Conservation (phyloP, 1,139 yeast genomes). For the Entelexis paramagnoliae region DNA sequence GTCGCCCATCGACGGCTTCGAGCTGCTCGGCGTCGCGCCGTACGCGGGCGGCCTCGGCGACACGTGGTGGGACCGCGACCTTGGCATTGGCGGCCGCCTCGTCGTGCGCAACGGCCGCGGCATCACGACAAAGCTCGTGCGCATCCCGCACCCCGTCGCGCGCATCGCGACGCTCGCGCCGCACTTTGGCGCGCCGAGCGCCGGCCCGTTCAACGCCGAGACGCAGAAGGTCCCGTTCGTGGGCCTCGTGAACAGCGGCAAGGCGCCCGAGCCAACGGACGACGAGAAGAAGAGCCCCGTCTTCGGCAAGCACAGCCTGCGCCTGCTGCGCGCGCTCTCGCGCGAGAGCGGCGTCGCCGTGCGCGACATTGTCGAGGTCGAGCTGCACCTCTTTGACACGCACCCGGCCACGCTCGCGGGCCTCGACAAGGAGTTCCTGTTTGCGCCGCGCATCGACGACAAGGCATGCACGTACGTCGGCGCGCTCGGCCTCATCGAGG, state of each 20-base stretch:
- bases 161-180: constrained; percentile 95
- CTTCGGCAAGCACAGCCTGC: constrained; percentile 60
- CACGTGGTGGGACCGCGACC: constrained; percentile 91
- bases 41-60: constrained; percentile 73
- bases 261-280: constrained; percentile 36
- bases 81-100: constrained; percentile 86
- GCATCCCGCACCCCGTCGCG: constrained; percentile 72
- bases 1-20: constrained; percentile 57
- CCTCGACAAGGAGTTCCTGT: constrained; percentile 74
- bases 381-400: constrained; percentile 71
- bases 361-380: constrained; percentile 72
- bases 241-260: constrained; percentile 37
- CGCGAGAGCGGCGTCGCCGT: constrained; percentile 47
- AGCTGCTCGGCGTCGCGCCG: constrained; percentile 84
- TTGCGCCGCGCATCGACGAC: constrained; percentile 87
- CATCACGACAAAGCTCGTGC: constrained; percentile 57
- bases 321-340: constrained; percentile 62
- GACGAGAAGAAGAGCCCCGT: constrained; percentile 56
- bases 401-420: constrained; percentile 84
- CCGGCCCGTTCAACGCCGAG: constrained; percentile 76
- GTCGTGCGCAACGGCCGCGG: constrained; percentile 41
- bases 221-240: constrained; percentile 83
- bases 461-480: constrained; percentile 84
- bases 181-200: constrained; percentile 71
- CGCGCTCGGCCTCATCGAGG: constrained; percentile 47